Evolutionary conservation across 176 grass and related monocot species (phyloP).

Genomic region (Raddia distichophylla): DNA sequence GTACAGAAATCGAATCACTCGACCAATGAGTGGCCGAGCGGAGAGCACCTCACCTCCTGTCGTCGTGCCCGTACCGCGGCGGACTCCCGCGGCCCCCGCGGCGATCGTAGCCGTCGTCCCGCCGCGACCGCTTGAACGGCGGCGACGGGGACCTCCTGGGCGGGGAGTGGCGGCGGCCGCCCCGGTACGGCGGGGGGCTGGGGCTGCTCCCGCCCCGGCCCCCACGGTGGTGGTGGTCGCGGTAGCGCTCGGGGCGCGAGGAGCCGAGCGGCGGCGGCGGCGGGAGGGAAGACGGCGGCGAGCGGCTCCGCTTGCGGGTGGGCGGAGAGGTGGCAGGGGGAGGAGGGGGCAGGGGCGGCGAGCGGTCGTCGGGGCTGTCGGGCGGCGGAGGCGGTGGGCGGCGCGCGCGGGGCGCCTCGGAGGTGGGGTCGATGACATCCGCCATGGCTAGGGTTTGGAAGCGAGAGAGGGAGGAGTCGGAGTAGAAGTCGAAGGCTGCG

Average conservation of each 20-base stretch:
- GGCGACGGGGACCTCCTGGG: constrained; percentile 70
- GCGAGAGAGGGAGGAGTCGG: background rate
- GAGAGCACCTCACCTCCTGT: constrained; percentile 33
- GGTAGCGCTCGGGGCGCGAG: constrained; percentile 62
- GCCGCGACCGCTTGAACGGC: constrained; percentile 73
- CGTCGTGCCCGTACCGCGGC: constrained; percentile 55
- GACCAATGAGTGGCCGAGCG: background rate
- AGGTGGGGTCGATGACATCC: constrained; percentile 74
- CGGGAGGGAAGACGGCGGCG: constrained; percentile 47
- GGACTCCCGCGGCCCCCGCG: constrained; percentile 79
- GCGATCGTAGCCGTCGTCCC: constrained; percentile 86
- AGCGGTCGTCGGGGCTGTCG: constrained; percentile 59
- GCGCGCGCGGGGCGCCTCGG: constrained; percentile 58
- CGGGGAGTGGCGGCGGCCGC: constrained; percentile 72
- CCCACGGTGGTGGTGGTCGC: constrained; percentile 55
- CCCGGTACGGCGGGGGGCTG: constrained; percentile 68
- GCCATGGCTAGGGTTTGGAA: constrained; percentile 80
- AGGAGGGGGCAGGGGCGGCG: constrained; percentile 56
- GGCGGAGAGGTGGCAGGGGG: constrained; percentile 47
- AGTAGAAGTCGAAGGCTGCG: background rate
- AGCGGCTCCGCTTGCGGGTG: constrained; percentile 67
- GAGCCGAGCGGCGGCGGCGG: constrained; percentile 56
- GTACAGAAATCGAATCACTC: background rate
- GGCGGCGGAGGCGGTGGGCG: constrained; percentile 39
- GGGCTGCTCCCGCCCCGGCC: constrained; percentile 47